phyloP scores from a whole-genome alignment of 371 early-diverging fungal genomes.

The Mucor ambiguus region DNA sequence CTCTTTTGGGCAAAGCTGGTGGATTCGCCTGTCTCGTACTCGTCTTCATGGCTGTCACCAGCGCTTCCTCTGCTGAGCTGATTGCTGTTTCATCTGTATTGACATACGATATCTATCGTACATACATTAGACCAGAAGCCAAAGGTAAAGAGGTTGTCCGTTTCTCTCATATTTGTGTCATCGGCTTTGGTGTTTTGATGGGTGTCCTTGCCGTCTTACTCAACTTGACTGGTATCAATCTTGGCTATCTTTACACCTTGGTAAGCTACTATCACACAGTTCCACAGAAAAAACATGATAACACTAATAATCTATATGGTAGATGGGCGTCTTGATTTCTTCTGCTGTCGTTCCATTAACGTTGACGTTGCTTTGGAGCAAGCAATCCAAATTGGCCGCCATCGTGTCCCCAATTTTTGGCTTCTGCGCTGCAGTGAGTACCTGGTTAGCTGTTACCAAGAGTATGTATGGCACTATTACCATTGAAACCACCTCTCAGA shows the following conservation, averaged over 20 bases:
- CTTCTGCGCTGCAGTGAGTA: constrained; percentile 50
- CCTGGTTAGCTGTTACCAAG: constrained; percentile 65
- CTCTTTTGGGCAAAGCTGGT: constrained; percentile 60
- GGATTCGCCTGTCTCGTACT: constrained; percentile 64
- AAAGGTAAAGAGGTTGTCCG: constrained; percentile 58
- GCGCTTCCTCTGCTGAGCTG: constrained; percentile 68
- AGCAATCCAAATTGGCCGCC: constrained; percentile 61
- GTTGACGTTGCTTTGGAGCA: constrained; percentile 64
- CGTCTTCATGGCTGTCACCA: constrained; percentile 75
- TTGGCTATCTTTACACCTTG: constrained; percentile 66
- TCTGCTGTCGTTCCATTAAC: constrained; percentile 70
- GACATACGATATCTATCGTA: constrained; percentile 71
- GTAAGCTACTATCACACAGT: constrained; percentile 10
- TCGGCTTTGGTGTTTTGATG: constrained; percentile 67
- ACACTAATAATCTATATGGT: background rate
- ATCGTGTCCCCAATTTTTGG: constrained; percentile 59
- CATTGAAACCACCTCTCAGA: constrained; percentile 56
- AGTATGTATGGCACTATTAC: constrained; percentile 57
- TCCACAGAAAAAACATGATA: background rate
- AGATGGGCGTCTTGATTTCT: constrained; percentile 71
- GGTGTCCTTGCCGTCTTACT: constrained; percentile 64
- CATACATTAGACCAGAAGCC: constrained; percentile 69
- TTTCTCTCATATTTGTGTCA: constrained; percentile 60
- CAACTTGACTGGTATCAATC: constrained; percentile 61
- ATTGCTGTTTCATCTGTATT: constrained; percentile 72